A percentile compares a stretch with the other conserved stretches of the same genome.
Evolutionary conservation across 202 grass and related monocot species (phyloP).

Genomic region (Setaria viridis): DNA sequence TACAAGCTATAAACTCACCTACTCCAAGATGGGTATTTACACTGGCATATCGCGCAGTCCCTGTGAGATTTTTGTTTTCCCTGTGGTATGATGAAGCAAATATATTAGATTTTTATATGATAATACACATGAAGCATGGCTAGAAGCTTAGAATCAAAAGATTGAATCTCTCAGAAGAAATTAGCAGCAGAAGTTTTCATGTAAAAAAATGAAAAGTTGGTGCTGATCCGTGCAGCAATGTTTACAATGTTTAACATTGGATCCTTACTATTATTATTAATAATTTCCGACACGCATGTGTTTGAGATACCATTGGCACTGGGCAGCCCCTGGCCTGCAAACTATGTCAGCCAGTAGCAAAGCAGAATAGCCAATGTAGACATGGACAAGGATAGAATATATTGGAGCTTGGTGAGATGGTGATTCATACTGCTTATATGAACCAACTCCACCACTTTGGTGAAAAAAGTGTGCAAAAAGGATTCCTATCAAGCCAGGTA

Average conservation of each 20-base stretch:
- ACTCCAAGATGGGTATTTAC: conserved; percentile 74
- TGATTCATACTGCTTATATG: background rate
- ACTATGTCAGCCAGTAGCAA: background rate
- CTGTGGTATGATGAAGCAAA: conserved; percentile 31
- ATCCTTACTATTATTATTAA: background rate
- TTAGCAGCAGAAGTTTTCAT: background rate
- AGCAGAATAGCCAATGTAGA: background rate
- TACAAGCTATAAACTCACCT: conserved; percentile 47
- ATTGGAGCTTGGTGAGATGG: background rate
- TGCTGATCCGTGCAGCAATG: background rate
- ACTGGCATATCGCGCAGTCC: conserved; percentile 70
- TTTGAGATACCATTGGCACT: background rate
- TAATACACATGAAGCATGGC: conserved; percentile 5
- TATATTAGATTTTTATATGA: conserved; percentile 5
- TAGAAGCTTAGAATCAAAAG: conserved; percentile 4
- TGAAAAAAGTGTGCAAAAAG: background rate
- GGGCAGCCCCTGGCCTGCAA: background rate
- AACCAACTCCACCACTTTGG: background rate
- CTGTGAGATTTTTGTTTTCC: conserved; percentile 75
- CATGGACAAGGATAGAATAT: background rate
- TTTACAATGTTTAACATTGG: background rate
- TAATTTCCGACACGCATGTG: background rate
- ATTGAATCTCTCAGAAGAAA: background rate
- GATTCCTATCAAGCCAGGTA: background rate
- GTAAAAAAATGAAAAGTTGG: background rate